phyloP scores from a whole-genome alignment of 371 early-diverging fungal species.

The Mortierella sp. region DNA sequence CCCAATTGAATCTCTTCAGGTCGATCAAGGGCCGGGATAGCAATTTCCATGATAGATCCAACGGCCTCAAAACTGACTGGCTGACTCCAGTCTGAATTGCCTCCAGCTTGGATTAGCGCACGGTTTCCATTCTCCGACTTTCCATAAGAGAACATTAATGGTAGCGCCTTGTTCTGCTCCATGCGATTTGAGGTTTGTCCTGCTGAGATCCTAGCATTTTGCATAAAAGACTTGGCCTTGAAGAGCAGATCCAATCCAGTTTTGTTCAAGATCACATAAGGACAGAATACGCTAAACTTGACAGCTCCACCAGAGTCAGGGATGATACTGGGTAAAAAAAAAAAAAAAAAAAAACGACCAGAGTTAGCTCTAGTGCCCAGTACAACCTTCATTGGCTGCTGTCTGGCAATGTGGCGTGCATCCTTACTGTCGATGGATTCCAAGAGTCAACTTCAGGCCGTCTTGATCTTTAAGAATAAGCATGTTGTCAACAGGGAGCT shows the following conservation, averaged over 20 bases:
- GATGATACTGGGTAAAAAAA: conserved; percentile 58
- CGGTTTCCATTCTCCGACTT: conserved; percentile 85
- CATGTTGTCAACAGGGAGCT: conserved; percentile 73
- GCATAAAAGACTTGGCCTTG: conserved; percentile 83
- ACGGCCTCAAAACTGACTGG: conserved; percentile 96
- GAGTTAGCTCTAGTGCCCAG: not conserved
- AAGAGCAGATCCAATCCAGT: conserved; percentile 86
- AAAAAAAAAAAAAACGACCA: not conserved
- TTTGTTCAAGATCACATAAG: conserved; percentile 92
- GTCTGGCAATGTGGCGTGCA: not conserved
- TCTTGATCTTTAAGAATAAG: conserved; percentile 75
- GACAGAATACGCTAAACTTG: conserved; percentile 73
- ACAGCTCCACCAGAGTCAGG: conserved; percentile 76
- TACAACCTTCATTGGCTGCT: no score
- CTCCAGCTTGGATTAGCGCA: conserved; percentile 76
- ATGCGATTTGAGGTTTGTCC: conserved; percentile 63
- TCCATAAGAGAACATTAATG: conserved; percentile 96
- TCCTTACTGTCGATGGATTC: conserved; percentile 73
- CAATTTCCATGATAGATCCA: conserved; percentile 85
- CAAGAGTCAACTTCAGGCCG: conserved; percentile 73
- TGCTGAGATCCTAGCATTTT: conserved; percentile 75
- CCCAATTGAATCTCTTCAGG: conserved; percentile 84
- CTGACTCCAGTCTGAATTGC: conserved; percentile 90
- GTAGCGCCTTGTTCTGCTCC: conserved; percentile 64
- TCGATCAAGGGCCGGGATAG: conserved; percentile 65